phyloP scores from a whole-genome alignment of 2,329 filamentous ascomycete species.

The Phyllosticta citrichinensis region DNA sequence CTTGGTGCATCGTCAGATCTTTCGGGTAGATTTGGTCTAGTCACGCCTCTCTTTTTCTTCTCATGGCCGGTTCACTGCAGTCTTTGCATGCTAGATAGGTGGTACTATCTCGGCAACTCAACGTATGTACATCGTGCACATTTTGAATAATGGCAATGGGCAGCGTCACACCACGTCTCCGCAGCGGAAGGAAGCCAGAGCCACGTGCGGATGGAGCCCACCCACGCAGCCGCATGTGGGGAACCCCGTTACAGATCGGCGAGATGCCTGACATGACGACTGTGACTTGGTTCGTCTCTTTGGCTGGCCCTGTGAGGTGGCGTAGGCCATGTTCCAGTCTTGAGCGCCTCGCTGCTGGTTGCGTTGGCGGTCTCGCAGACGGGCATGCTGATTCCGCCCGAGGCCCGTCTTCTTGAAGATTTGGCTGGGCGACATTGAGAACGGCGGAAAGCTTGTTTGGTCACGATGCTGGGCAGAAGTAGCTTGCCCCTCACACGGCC shows the following conservation, averaged over 20 bases:
- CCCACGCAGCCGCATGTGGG: neutral
- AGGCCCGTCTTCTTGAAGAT: neutral
- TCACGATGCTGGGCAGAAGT: neutral
- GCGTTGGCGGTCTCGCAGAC: neutral
- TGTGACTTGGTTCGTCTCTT: neutral
- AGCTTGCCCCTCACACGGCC: neutral
- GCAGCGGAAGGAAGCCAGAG: neutral
- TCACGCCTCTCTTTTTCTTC: neutral
- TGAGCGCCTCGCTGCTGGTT: neutral
- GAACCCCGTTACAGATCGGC: neutral
- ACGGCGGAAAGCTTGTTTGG: neutral
- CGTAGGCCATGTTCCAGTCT: neutral
- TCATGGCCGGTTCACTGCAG: neutral
- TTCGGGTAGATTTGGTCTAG: neutral
- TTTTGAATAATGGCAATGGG: neutral
- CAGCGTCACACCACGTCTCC: neutral
- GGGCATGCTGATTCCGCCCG: neutral
- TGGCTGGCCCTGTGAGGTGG: neutral
- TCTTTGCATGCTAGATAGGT: neutral
- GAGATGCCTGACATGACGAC: neutral
- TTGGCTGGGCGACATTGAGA: neutral
- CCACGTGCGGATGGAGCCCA: neutral
- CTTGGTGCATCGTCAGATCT: neutral
- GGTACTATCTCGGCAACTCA: neutral
- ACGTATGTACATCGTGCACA: neutral